A percentile compares a stretch with the other conserved stretches of the same genome.
phyloP scores from a whole-genome alignment of 768 basidiomycete genomes.

The Lactifluus hygrophoroides region DNA sequence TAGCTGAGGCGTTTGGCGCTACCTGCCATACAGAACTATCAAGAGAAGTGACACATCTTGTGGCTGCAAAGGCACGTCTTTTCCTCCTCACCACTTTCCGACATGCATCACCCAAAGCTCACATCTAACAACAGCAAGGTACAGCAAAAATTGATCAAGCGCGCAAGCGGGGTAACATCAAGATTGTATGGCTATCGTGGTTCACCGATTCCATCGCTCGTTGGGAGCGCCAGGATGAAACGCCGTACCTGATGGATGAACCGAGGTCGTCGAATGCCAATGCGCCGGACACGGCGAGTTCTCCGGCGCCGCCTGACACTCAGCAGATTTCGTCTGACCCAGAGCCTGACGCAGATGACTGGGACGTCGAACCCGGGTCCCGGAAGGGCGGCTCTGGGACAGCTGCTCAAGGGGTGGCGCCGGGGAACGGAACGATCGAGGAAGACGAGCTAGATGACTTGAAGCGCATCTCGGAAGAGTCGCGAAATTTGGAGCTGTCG shows the following conservation, averaged over 20 bases:
- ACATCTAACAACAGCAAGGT: conserved; percentile 46
- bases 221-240: conserved; percentile 81
- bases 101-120: conserved; percentile 3
- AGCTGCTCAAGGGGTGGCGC: conserved; percentile 12
- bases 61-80: conserved; percentile 68
- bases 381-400: conserved; percentile 21
- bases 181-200: conserved; percentile 86
- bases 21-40: conserved; percentile 63
- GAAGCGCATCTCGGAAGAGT: conserved; percentile 14
- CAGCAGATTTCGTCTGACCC: conserved; percentile 55
- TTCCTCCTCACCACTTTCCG: conserved; percentile 18
- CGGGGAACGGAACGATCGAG: conserved; percentile 11
- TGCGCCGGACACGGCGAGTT: conserved; percentile 31
- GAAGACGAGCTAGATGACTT: conserved; percentile 21
- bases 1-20: conserved; percentile 86
- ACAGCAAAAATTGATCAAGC: conserved; percentile 90
- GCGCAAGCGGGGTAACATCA: conserved; percentile 62
- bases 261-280: conserved; percentile 29
- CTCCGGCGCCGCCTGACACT: conserved; percentile 37
- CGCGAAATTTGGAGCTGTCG: conserved; percentile 10
- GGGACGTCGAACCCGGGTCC: conserved; percentile 39
- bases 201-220: conserved; percentile 81
- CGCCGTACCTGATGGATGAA: conserved; percentile 62
- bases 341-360: conserved; percentile 60
- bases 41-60: conserved; percentile 73